Conservation (phyloP, 2,329 filamentous ascomycete species). For the Reticulascus tulasneorum region DNA sequence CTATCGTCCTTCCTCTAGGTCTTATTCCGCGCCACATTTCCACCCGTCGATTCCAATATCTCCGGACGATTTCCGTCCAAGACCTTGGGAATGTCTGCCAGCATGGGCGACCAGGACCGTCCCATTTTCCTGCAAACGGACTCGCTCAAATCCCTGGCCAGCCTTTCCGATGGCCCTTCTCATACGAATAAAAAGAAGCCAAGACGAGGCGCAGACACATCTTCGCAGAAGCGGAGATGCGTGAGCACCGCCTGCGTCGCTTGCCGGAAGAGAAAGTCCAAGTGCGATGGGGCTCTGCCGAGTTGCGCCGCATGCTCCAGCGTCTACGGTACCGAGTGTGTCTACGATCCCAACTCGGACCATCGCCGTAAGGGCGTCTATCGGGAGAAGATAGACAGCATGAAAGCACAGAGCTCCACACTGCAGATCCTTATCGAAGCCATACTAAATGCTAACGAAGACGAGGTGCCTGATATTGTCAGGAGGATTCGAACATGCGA, state of each 20-base stretch:
- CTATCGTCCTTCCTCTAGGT: neutral
- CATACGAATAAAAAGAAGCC: conserved; percentile 43
- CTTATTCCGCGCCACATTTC: neutral
- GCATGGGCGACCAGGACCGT: conserved; percentile 7
- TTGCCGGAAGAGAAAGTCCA: conserved; percentile 74
- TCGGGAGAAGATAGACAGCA: conserved; percentile 83
- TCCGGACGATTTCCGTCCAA: neutral
- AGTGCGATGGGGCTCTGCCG: conserved; percentile 88
- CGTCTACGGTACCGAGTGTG: conserved; percentile 84
- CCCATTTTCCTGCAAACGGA: neutral
- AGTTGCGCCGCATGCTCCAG: conserved; percentile 95
- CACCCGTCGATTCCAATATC: too few species aligned
- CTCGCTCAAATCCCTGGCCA: conserved; percentile 1
- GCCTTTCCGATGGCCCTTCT: neutral
- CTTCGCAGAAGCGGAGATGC: conserved; percentile 65
- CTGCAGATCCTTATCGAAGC: conserved; percentile 90
- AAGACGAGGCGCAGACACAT: conserved; percentile 42
- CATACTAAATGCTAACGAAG: conserved; percentile 85
- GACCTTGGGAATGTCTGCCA: neutral
- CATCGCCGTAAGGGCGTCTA: conserved; percentile 96
- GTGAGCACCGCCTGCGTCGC: conserved; percentile 83
- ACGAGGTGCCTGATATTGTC: conserved; percentile 79
- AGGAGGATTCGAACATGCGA: conserved; percentile 84
- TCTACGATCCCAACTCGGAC: conserved; percentile 95
- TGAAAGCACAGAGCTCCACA: conserved; percentile 83